These are phyloP conservation scores for Sclerotinia sclerotiorum DNA, from an alignment of 2,329 filamentous ascomycete genomes.

Conservation along the genomic window DNA sequence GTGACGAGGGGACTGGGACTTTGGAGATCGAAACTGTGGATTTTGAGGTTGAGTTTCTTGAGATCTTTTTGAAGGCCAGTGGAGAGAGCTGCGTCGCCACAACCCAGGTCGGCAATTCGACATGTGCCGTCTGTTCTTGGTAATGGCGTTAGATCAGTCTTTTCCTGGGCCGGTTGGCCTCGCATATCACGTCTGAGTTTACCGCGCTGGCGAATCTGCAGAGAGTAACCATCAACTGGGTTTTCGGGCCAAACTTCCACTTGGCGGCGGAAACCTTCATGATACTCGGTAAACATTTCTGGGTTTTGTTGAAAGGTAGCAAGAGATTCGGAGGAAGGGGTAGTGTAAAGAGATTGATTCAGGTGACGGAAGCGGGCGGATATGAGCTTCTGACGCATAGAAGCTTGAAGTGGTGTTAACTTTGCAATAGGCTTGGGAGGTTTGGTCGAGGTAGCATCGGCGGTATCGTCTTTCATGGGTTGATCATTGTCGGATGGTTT, in stretches of 20 bases:
- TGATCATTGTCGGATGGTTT: slow-evolving; percentile 8
- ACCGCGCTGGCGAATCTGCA: slow-evolving; percentile 67
- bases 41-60: slow-evolving; percentile 67
- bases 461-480: not conserved
- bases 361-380: slow-evolving; percentile 96
- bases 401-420: slow-evolving; percentile 87
- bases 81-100: slow-evolving; percentile 84
- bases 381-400: slow-evolving; percentile 92
- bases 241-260: slow-evolving; percentile 97
- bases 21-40: slow-evolving; percentile 86
- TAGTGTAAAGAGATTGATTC: slow-evolving; percentile 95
- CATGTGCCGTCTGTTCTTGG: slow-evolving; percentile 71
- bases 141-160: slow-evolving; percentile 45
- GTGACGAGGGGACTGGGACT: slow-evolving; percentile 75
- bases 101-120: slow-evolving; percentile 87
- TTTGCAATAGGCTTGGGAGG: slow-evolving; percentile 49
- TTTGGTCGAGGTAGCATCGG: slow-evolving; percentile 22
- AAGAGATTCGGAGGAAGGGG: slow-evolving; percentile 80
- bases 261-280: slow-evolving; percentile 92
- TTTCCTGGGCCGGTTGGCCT: slow-evolving; percentile 33
- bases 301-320: slow-evolving; percentile 79
- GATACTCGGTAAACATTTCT: slow-evolving; percentile 94
- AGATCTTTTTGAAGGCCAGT: slow-evolving; percentile 62
- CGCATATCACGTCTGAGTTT: slow-evolving; percentile 45
- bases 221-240: slow-evolving; percentile 84